These are phyloP conservation scores for Barbarea vulgaris DNA, from an alignment of 345 rosid species.

Conservation along the genomic window DNA sequence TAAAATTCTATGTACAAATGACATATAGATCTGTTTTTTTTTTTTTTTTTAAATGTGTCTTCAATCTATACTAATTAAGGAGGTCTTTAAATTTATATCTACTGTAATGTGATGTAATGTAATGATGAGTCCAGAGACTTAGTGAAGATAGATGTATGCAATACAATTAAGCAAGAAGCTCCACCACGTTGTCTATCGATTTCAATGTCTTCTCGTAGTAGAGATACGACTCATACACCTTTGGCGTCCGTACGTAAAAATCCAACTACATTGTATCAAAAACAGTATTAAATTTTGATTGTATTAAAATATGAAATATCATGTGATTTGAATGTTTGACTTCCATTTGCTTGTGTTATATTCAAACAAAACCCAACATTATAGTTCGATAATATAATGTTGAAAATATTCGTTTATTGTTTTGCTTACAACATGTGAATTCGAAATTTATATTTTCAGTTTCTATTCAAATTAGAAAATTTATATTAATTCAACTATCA, in stretches of 20 bases:
- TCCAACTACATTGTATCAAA: conserved; percentile 56
- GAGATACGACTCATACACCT: conserved; percentile 84
- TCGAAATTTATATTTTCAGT: neutral
- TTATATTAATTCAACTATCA: neutral
- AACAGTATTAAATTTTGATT: neutral
- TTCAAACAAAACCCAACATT: neutral
- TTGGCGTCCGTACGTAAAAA: conserved; percentile 71
- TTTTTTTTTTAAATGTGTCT: neutral
- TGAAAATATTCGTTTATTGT: neutral
- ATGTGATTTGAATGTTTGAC: neutral
- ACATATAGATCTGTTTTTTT: neutral
- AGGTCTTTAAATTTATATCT: neutral
- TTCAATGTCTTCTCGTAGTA: conserved; percentile 88
- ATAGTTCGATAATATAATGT: neutral
- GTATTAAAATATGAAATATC: neutral
- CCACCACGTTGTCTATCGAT: conserved; percentile 71
- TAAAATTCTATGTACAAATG: conserved; percentile 7
- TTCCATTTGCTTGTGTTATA: neutral
- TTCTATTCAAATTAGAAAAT: neutral
- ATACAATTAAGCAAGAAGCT: conserved; percentile 44
- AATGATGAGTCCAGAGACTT: conserved; percentile 8
- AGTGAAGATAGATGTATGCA: neutral
- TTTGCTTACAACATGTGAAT: neutral
- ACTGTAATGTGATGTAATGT: conserved; percentile 12
- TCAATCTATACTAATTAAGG: neutral